A percentile compares a stretch with the other conserved stretches of the same genome.
These are phyloP conservation scores for Wallemia mellicola DNA, from an alignment of 1,284 basidiomycete genomes.

Conservation along the genomic window DNA sequence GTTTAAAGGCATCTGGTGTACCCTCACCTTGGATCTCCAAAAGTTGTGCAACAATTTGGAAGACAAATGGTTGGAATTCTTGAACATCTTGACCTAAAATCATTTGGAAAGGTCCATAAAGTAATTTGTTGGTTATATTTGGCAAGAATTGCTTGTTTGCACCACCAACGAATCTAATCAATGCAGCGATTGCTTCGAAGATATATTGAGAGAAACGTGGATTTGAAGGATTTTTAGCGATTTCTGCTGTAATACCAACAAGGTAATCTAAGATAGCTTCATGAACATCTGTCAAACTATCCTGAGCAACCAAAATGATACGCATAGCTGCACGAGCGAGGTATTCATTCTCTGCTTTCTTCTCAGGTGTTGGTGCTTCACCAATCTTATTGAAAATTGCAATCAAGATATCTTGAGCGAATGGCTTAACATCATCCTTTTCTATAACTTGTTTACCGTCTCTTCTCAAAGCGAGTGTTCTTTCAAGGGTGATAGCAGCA, in stretches of 20 bases:
- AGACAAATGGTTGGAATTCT: constrained; percentile 94
- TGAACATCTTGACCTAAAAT: constrained; percentile 66
- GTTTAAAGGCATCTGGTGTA: constrained; percentile 47
- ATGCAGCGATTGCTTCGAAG: constrained; percentile 75
- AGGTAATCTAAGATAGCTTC: constrained; percentile 41
- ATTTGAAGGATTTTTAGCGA: constrained; percentile 87
- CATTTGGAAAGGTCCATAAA: constrained; percentile 48
- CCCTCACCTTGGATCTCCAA: constrained; percentile 41
- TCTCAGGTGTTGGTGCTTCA: constrained; percentile 53
- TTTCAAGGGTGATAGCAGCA: constrained; percentile 39
- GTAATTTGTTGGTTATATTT: constrained; percentile 51
- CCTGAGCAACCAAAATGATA: constrained; percentile 61
- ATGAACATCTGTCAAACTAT: constrained; percentile 38
- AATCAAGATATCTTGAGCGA: constrained; percentile 42
- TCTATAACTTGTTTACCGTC: constrained; percentile 8
- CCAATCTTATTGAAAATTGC: constrained; percentile 58
- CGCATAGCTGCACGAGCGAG: constrained; percentile 67
- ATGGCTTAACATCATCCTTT: constrained; percentile 46
- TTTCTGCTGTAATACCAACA: constrained; percentile 50
- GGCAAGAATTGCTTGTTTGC: constrained; percentile 33
- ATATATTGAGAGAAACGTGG: constrained; percentile 92
- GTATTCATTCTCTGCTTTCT: constrained; percentile 91
- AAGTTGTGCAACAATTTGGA: constrained; percentile 89
- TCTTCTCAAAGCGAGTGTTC: constrained; percentile 20
- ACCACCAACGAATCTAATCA: constrained; percentile 63